Conservation (phyloP, 805 yeast species). For the Brettanomyces sp. region DNA sequence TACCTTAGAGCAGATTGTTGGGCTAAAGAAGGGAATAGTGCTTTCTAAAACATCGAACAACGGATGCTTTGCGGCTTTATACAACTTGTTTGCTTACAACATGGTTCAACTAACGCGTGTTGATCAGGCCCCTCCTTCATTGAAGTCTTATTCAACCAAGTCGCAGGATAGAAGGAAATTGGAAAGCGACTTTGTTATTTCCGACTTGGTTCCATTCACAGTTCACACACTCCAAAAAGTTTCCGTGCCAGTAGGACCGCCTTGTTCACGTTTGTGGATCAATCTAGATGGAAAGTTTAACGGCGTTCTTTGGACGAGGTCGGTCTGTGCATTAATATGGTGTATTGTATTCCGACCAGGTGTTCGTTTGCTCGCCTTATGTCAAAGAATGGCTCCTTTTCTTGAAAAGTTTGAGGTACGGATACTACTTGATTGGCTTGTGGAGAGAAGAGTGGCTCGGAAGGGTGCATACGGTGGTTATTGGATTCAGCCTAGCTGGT, state of each 20-base stretch:
- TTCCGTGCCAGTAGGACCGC: constrained; percentile 48
- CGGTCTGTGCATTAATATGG: constrained; percentile 38
- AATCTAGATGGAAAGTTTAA: constrained; percentile 56
- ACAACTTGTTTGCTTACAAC: constrained; percentile 41
- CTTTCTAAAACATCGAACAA: constrained; percentile 49
- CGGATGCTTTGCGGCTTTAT: constrained; percentile 51
- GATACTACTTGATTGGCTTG: constrained; percentile 37
- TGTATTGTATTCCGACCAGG: constrained; percentile 50
- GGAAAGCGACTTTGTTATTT: constrained; percentile 52
- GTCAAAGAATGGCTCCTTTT: constrained; percentile 18
- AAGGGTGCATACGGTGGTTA: constrained; percentile 29
- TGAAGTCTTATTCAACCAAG: constrained; percentile 69
- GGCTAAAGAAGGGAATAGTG: constrained; percentile 39
- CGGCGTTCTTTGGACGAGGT: constrained; percentile 46
- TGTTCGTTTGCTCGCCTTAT: constrained; percentile 21
- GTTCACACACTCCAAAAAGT: constrained; percentile 11
- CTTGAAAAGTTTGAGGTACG: constrained; percentile 30
- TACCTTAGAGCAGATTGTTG: constrained; percentile 20
- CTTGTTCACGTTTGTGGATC: constrained; percentile 68
- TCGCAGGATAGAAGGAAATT: constrained; percentile 57
- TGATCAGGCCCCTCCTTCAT: constrained; percentile 39
- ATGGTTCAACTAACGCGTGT: constrained; percentile 39
- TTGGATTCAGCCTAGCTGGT: constrained; percentile 40
- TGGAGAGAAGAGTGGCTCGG: constrained; percentile 27
- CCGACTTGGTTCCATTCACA: constrained; percentile 9